Evolutionary conservation across 768 basidiomycete species (phyloP), one percentile per base, ranked within the genome.

Genomic region (Polyporus arcularius): DNA sequence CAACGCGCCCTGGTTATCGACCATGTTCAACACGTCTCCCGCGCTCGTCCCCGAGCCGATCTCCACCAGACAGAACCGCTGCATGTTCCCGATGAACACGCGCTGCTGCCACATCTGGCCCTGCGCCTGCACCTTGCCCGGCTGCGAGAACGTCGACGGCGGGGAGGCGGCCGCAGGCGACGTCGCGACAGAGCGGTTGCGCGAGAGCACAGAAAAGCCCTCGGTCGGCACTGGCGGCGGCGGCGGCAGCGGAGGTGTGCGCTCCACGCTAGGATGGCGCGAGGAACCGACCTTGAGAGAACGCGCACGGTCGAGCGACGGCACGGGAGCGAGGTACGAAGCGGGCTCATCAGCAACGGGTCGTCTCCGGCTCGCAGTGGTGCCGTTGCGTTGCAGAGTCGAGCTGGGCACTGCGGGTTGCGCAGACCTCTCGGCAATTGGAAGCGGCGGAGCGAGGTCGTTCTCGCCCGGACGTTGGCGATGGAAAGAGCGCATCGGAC

Each of bases 61-160:
- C 66, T 90, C 88, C 11, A 96, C 83, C 68, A 83, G 85, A 63
- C 88, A 82, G 65, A 88, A 91, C 43, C 86, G 80, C 71, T 92
- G 89, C 78, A 86, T 80, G 67, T 88, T 87, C 4, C 85, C 86
- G 60, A 96, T 78, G 69, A 93, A 95, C 9, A 96, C 74, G 12
- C 90, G 81, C 69, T 89, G 89, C 65, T 89, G 89, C 73, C 60
- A 77, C 59, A 69, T 62, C 59, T 66, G 67, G 54, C 65, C 52
- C 65, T 52, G 61, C 46, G 52, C 47, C 55, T 31, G 63, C 32
- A 53, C 18, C 32, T 62, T 32, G 18, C 31, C 58, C 11, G 67
- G 48, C 16, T 55, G 60, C 38, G 63, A 21, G 54, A 58, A 55
- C 47, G 65, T 46, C 64, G 51, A 73, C 65, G 75, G 3, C 73